Evolutionary conservation across 805 yeast genomes (phyloP), one percentile per base, ranked within the genome.

Genomic region (Candida dajiaensis): DNA sequence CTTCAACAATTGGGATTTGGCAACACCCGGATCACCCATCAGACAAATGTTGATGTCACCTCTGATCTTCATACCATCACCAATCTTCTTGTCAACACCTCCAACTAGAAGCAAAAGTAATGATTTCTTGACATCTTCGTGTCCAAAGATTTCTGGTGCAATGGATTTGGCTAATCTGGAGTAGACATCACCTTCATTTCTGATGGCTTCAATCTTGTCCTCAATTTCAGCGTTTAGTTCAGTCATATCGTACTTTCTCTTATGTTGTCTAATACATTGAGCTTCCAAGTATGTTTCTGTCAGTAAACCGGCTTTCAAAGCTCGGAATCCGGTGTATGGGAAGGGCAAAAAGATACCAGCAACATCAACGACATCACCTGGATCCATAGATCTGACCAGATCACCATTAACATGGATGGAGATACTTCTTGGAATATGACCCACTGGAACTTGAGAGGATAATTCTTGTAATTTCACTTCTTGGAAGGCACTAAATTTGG

Each of bases 11-110:
- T 94, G 99, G 3, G 98, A 94, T 68, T 94, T 94, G 61, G 99
- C 99, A 45, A 94, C 99, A 74, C 99, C 99, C 38, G 99, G 99
- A 63, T 94, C 99, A 58, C 99, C 99, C 97, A 94, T 92, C 44
- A 94, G 74, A 70, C 97, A 85, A 46, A 94, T 78, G 62, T 94
- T 94, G 56, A 94, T 87, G 64, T 94, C 99, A 59, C 99, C 99
- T 72, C 99, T 83, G 59, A 94, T 94, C 61, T 85, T 81, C 88
- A 94, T 81, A 54, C 99, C 99, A 68, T 94, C 99, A 40, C 95
- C 96, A 57, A 92, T 81, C 59, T 82, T 87, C 64, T 94, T 94
- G 42, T 95, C 86, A 39, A 90, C 97, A 60, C 99, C 99, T 43
- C 99, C 97, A 53, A 94, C 89, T 40, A 94, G 73, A 50, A 94